Evolutionary conservation across 768 basidiomycete species (phyloP), one percentile per base, ranked within the genome.

Genomic region (Pulveroboletus sp.): DNA sequence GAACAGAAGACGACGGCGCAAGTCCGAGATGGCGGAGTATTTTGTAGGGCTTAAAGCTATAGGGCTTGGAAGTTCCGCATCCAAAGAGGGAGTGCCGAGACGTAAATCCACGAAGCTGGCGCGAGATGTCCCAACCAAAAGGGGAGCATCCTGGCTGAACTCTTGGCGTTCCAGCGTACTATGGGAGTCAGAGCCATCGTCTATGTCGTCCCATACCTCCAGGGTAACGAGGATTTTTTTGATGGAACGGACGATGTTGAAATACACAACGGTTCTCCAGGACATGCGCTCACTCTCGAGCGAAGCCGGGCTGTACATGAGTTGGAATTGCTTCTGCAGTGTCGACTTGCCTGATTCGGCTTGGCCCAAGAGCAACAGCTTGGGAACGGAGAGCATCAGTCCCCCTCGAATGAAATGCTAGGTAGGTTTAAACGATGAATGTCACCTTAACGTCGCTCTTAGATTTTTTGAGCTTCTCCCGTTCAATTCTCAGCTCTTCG

Each of bases 291-390:
- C 85, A 51, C 76, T 74, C 51, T 87, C 84, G 37, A 87, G 70
- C 37, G 82, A 81, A 52, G 75, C 77, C 8, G 85, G 88, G 51
- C 78, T 81, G 67, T 89, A 89, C 81, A 89, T 86, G 57, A 89
- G 78, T 65, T 88, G 86, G 57, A 85, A 87, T 61, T 86, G 86
- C 63, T 86, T 86, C 67, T 85, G 84, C 41, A 88, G 75, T 4
- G 85, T 86, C 30, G 83, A 83, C 63, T 88, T 87, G 57, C 85
- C 85, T 41, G 83, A 86, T 71, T 88, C 86, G 35, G 86, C 85
- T 59, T 88, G 86, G 35, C 86, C 86, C 36, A 88, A 76, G 49
- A 89, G 75, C n/a, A 89, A 69, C 38, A 88, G 69, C 84, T 89
- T 58, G 43, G 32, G 15, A 50, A 40, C 35, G 27, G 18, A 46